A percentile compares a stretch with the other conserved stretches of the same genome.
phyloP scores from a whole-genome alignment of 164 flowering plant species.

The Umbilicus rupestris region DNA sequence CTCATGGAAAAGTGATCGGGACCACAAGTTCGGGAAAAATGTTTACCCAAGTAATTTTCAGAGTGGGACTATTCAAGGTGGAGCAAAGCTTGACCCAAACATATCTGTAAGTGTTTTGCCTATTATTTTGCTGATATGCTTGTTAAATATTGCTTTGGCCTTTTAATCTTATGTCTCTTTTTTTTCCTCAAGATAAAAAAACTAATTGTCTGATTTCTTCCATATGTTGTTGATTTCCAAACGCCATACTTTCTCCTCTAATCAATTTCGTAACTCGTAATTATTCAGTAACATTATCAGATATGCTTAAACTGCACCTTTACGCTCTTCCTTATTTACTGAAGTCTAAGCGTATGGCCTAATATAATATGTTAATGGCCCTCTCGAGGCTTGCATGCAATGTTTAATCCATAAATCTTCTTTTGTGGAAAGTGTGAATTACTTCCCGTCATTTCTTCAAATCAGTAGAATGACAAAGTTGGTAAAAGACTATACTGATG shows the following conservation, averaged over 20 bases:
- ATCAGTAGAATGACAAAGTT: neutral
- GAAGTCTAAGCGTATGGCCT: too few species aligned
- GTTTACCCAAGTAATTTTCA: conserved; percentile 81
- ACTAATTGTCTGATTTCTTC: too few species aligned
- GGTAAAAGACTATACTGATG: neutral
- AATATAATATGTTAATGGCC: neutral
- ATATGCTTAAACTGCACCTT: too few species aligned
- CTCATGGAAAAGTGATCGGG: conserved; percentile 83
- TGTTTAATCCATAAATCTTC: neutral
- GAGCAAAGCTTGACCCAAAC: conserved; percentile 54
- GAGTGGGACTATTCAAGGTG: conserved; percentile 68
- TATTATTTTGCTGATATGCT: neutral
- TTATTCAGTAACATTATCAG: too few species aligned
- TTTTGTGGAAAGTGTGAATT: neutral
- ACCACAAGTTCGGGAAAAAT: conserved; percentile 70
- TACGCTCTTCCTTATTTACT: too few species aligned
- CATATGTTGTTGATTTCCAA: too few species aligned
- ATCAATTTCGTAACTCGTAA: too few species aligned
- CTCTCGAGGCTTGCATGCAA: neutral
- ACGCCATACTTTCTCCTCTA: too few species aligned
- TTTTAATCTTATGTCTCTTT: neutral
- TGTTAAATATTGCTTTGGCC: neutral
- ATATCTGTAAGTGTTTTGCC: conserved; percentile 22
- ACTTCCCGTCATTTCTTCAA: neutral
- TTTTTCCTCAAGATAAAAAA: neutral